phyloP scores from a whole-genome alignment of 2,329 filamentous ascomycete genomes.

The Lachnellula hyalina region DNA sequence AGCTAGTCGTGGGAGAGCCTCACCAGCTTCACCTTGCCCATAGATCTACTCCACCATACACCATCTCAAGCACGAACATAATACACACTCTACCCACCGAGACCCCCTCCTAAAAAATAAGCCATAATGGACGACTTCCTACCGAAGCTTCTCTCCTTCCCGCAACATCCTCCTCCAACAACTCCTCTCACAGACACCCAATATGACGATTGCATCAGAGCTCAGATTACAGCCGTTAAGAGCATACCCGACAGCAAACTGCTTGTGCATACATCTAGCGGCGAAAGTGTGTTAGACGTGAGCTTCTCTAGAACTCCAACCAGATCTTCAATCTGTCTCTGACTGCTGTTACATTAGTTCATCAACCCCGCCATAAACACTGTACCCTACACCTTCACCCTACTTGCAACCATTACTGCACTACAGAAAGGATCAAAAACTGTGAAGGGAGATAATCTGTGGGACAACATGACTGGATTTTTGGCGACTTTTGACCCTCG shows the following conservation, averaged over 20 bases:
- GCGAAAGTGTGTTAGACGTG: conserved; percentile 36
- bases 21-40: neutral
- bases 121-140: conserved; percentile 33
- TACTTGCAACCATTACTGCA: conserved; percentile 43
- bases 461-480: conserved; percentile 40
- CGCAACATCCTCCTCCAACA: conserved; percentile 33
- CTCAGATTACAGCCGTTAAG: conserved; percentile 35
- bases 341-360: conserved; percentile 15
- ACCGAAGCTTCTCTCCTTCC: conserved; percentile 35
- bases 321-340: conserved; percentile 4
- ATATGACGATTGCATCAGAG: conserved; percentile 39
- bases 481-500: conserved; percentile 43
- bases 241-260: conserved; percentile 32
- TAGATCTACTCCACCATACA: neutral
- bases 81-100: neutral
- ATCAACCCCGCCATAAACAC: conserved; percentile 51
- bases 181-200: conserved; percentile 33
- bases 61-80: neutral
- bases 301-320: conserved; percentile 2
- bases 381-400: conserved; percentile 51
- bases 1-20: neutral
- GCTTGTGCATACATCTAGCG: conserved; percentile 29
- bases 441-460: conserved; percentile 33
- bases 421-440: conserved; percentile 30
- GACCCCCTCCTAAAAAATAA: neutral